A percentile compares a stretch with the other conserved stretches of the same genome.
phyloP scores from a whole-genome alignment of 129 eudicot species.

The Cynara cardunculus region DNA sequence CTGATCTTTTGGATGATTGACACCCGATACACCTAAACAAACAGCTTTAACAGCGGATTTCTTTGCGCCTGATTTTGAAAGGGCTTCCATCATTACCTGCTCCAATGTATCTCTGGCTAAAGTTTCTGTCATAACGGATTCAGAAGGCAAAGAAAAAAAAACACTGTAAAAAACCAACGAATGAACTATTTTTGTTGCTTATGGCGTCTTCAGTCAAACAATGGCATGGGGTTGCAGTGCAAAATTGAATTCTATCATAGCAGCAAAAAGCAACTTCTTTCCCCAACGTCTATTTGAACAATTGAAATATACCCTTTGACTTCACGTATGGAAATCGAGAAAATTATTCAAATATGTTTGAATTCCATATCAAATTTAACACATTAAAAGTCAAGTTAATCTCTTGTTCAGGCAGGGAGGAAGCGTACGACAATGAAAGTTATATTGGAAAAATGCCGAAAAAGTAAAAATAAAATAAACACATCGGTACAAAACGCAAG shows the following conservation, averaged over 20 bases:
- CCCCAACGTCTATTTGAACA: background rate
- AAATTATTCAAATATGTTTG: background rate
- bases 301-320: background rate
- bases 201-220: background rate
- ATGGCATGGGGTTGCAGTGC: background rate
- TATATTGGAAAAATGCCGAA: too few relatives aligned
- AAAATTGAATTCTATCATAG: background rate
- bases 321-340: background rate
- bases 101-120: conserved; percentile 63
- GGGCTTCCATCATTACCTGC: conserved; percentile 74
- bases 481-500: too few relatives aligned
- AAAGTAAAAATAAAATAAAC: too few relatives aligned
- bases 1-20: conserved; percentile 78
- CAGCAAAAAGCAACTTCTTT: background rate
- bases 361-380: background rate
- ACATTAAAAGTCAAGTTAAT: too few relatives aligned
- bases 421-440: too few relatives aligned
- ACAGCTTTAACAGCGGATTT: conserved; percentile 68
- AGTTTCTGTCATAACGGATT: conserved; percentile 42
- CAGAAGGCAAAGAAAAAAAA: background rate
- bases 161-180: background rate
- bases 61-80: conserved; percentile 46
- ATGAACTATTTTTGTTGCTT: background rate
- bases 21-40: conserved; percentile 86
- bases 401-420: too few relatives aligned